Conservation (phyloP, 768 basidiomycete species). For the Auriscalpium vulgare region DNA sequence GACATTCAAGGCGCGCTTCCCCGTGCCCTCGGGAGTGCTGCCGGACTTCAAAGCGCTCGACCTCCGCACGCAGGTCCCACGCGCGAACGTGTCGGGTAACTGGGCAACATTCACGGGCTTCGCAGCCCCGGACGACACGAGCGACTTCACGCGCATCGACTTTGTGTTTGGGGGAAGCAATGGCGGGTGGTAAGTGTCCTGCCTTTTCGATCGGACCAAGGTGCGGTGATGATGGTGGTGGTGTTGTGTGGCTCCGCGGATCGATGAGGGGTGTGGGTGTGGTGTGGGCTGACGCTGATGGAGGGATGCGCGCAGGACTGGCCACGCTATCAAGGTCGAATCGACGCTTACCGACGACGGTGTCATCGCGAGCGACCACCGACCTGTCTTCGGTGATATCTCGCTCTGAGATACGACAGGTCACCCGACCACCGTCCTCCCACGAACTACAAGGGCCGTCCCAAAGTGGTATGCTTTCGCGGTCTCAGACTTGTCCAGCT, state of each 20-base stretch:
- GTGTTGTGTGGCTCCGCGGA: too few relatives aligned
- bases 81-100: constrained; percentile 33
- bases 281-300: not conserved
- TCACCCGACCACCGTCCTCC: not conserved
- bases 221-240: not conserved
- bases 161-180: constrained; percentile 46
- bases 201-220: not conserved
- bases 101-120: constrained; percentile 50
- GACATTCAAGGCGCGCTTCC: constrained; percentile 35
- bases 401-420: not conserved
- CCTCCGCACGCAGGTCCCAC: constrained; percentile 33
- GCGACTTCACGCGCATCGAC: constrained; percentile 31
- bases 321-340: constrained; percentile 28
- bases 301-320: constrained; percentile 12
- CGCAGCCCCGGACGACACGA: constrained; percentile 27
- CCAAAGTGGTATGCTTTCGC: too few relatives aligned
- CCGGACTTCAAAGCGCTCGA: constrained; percentile 38
- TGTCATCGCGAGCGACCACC: constrained; percentile 46
- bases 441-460: too few relatives aligned
- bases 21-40: constrained; percentile 23
- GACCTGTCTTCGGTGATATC: constrained; percentile 43
- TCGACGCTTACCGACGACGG: constrained; percentile 42
- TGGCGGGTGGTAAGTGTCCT: constrained; percentile 32
- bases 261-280: not conserved
- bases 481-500: too few relatives aligned